Evolutionary conservation across 2,329 filamentous ascomycete genomes (phyloP), one percentile per base, ranked within the genome.

Genomic region (Cryoendolithus antarcticus): DNA sequence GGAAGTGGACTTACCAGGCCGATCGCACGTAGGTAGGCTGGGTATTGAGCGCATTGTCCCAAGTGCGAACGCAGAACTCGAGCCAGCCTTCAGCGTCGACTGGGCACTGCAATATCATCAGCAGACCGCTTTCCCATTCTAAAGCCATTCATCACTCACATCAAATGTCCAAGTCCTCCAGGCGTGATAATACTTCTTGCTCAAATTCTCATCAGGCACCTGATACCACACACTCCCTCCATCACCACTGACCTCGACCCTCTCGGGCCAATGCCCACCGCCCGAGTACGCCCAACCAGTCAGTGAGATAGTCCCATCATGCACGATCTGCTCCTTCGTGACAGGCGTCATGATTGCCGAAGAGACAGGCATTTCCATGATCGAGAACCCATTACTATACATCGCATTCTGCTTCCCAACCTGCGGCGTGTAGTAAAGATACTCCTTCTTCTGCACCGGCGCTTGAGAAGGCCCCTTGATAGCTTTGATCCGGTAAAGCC

Each of bases 321-420:
- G 76, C 0, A 80, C 59, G 24, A 80, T 65, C 1, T 72, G 67
- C n/a, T 77, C 68, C 48, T 75, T 76, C 12, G 70, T 68, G 60
- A 65, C 63, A 0, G 78, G 78, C 0, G 70, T 63, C 72, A 81
- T 81, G 48, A 82, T 80, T 12, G 77, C 78, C 10, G 67, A 73
- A 34, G 69, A 73, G 3, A 82, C 77, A 0, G 79, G 79, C 77
- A 82, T 83, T 29, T 82, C 78, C 50, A 84, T 79, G 49, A 80
- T 82, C 45, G 71, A 72, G 44, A 79, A 77, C 0, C 75, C 77
- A 34, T 48, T 43, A 11, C 45, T 43, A 34, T 75, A 73, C 10
- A 63, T 73, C 72, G 70, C 6, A 60, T 62, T 82, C 48, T 82
- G 75, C 58, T 82, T 82, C 8, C 77, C 78, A 0, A 77, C 62